Base-by-base conservation (phyloP, 805 yeast species). In the Suhomyces prunicola region DNA sequence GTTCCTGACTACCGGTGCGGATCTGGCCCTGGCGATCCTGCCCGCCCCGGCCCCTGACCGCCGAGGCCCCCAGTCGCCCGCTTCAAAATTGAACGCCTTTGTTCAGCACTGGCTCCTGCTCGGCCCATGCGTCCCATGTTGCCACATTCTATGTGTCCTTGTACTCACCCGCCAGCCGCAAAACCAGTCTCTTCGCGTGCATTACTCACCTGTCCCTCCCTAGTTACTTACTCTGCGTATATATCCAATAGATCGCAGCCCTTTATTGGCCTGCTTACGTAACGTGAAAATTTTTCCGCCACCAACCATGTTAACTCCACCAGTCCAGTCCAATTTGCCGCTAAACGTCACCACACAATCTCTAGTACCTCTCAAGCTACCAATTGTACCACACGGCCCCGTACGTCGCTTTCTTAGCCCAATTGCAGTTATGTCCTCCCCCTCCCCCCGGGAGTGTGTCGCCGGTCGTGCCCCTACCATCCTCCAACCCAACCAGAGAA, bases 401-500 rank as follows among this genome's bases (percentile, higher is more conserved):
- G 12, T 5, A 29, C n/a, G 6, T 13, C 5, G 1, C 6, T 29
- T 13, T n/a, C 9, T n/a, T 33, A 3, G 7, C 35, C 17, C 36
- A 33, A 6, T 33, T 27, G 29, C 3, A 19, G 3, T 19, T 19
- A 3, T 19, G 3, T 19, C 19, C 19, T 19, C 3, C 19, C 19
- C 19, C 2, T 19, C 19, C 19, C 19, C 2, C 19, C 19, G 19
- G 19, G 19, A 3, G 19, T 19, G 29, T 27, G 29, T 9, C 29
- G 9, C 29, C 10, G 31, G 46, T 42, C 46, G 46, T 42, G 46
- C 31, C 26, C 46, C 31, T 6, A 23, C 46, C 46, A 13, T 15
- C 46, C 46, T 42, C 46, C 46, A 17, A 24, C 31, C 24, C 27
- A 26, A 42, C 46, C 27, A 23, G 46, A 42, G 46, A 42, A 42